Evolutionary conservation across 208 protist species (phyloP).

Genomic region (Leptomonas pyrrhocoris): DNA sequence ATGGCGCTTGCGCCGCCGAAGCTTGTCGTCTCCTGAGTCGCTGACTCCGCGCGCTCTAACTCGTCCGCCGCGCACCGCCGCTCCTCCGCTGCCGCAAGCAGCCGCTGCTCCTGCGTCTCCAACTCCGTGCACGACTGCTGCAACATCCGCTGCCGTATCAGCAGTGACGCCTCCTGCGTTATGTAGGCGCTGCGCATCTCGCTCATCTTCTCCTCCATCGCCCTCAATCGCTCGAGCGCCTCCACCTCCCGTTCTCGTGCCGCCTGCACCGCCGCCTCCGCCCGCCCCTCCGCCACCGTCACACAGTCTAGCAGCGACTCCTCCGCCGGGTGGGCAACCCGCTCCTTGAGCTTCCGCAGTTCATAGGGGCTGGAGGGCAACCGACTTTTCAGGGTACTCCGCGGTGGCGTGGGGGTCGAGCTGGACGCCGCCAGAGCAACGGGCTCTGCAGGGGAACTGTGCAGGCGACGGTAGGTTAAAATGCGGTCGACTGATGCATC

Average conservation of each 20-base stretch:
- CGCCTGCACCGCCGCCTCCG: background rate
- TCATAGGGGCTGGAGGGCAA: constrained; percentile 2
- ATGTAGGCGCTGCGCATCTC: background rate
- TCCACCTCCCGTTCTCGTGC: background rate
- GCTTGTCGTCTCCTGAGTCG: too few species aligned
- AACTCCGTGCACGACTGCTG: constrained; percentile 14
- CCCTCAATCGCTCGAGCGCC: background rate
- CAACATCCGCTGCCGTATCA: background rate
- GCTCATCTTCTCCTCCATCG: background rate
- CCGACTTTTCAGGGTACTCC: background rate
- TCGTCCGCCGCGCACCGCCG: background rate
- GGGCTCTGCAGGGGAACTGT: background rate
- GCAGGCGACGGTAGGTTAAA: background rate
- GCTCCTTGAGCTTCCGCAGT: background rate
- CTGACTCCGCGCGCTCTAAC: too few species aligned
- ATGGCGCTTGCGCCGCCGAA: too few species aligned
- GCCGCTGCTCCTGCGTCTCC: constrained; percentile 5
- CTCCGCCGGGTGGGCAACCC: background rate
- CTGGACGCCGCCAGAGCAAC: background rate
- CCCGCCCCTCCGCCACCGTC: background rate
- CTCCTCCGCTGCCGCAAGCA: background rate
- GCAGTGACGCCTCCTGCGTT: background rate
- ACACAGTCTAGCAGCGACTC: background rate
- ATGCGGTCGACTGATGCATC: constrained; percentile 1
- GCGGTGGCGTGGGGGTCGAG: background rate